Evolutionary conservation across 768 basidiomycete species (phyloP), one percentile per base, ranked within the genome.

Genomic region (Suillus weaverae): DNA sequence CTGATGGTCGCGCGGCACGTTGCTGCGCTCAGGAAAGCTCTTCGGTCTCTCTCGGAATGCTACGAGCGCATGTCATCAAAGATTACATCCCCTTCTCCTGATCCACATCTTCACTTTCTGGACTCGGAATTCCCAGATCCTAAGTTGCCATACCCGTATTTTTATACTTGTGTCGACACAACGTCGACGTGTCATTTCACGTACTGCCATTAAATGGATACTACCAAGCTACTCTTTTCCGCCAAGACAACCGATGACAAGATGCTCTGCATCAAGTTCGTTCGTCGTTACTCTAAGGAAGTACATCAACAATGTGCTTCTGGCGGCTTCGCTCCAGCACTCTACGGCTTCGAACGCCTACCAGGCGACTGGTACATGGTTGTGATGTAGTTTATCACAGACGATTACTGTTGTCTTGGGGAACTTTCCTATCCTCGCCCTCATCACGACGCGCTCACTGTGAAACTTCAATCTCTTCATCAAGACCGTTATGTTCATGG

Each of bases 401-500:
- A 68, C 0, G 63, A 69, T 9, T 64, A 66, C 8, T 20, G 51
- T 26, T 18, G 6, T 16, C 44, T 66, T 8, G 16, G 16, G 16
- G 30, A 51, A 9, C 30, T 51, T 51, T 4, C 30, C 16, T 8
- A 2, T 18, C 50, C 30, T 32, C 18, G 18, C 50, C 50, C 30
- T 30, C 30, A 51, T 30, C 20, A 20, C 14, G 43, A 36, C 9
- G 30, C 30, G 0, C 18, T 35, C 20, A 18, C 48, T 22, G n/a
- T 20, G 1, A 43, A 0, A 22, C 60, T 72, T 5, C 30, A 3
- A 10, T 13, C 11, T 8, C 66, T 72, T 32, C 71, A 72, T 39
- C 11, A 68, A 36, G 62, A 38, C 38, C 69, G 73, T 30, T 72
- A 64, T 61, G 78, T 77, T 33, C 78, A 77, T 64, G 75, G 78